Evolutionary conservation across 2,329 filamentous ascomycete species (phyloP), one percentile per base, ranked within the genome.

Genomic region (Chrysoporthe puriensis): DNA sequence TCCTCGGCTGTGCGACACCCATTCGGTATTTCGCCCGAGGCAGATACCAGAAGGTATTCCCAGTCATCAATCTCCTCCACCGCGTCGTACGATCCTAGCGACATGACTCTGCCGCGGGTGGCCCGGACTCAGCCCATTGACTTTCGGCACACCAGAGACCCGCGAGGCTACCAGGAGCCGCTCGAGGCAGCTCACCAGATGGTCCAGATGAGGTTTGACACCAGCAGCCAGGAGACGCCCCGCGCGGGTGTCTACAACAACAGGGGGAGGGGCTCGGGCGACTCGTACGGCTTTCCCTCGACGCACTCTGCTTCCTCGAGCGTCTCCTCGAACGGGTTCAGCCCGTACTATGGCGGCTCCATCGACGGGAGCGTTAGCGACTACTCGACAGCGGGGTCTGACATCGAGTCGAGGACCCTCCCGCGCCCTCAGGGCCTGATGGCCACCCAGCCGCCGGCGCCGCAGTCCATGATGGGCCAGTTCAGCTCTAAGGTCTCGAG

Each of bases 391-490:
- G 91, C 88, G 21, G 89, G 93, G 4, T 95, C 93, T 61, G 94
- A 97, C 70, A 92, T 97, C 68, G 93, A 98, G 75, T 94, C 93
- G 62, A 87, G 94, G 73, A 95, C 93, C n/a, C 83, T 97, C 2
- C 94, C 94, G 1, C 86, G 93, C 64, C 93, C 94, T 0, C 89
- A 89, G 36, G 90, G 87, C 48, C 74, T 86, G 64, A 84, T 86
- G 81, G 82, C 82, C 56, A 88, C 85, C 67, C 86, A 84, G 71
- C 85, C 90, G 43, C 93, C 94, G 1, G 93, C 93, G 21, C 94
- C 94, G 1, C 92, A 96, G 77, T 96, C 94, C 0, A 97, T 99
- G 94, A 99, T 99, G 96, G 90, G 93, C 63, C 94, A 97, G 75
- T 98, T 98, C 82, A 97, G 93, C 81, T 97, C 95, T 71, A 97